A percentile compares a stretch with the other conserved stretches of the same genome.
Evolutionary conservation across 208 protist genomes (phyloP).

Genomic region (Polymyxa betae): DNA sequence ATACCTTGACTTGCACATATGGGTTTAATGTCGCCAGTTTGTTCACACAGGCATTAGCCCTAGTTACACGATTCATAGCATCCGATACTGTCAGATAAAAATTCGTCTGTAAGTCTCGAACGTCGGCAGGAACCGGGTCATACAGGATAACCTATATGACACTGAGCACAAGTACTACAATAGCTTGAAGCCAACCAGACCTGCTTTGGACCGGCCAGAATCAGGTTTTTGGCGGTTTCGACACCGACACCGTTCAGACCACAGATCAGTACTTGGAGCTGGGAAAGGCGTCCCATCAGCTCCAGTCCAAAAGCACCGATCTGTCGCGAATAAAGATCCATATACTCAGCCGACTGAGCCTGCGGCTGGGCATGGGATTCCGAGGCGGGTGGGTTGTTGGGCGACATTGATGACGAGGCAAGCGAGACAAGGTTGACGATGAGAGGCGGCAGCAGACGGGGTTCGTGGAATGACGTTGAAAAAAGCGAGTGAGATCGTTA

Average conservation of each 20-base stretch:
- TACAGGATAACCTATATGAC: constrained; percentile 71
- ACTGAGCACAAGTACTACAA: not conserved
- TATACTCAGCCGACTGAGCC: too few species aligned
- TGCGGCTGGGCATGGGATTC: too few species aligned
- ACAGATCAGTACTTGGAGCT: constrained; percentile 60
- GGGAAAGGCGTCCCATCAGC: constrained; percentile 15
- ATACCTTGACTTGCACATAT: constrained; percentile 35
- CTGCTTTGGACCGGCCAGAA: constrained; percentile 81
- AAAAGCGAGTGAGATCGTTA: too few species aligned
- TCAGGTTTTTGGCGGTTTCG: constrained; percentile 89
- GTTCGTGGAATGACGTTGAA: too few species aligned
- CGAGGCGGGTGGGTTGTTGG: too few species aligned
- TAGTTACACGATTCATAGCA: not conserved
- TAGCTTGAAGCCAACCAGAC: constrained; percentile 59
- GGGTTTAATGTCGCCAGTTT: constrained; percentile 9
- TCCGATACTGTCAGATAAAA: constrained; percentile 17
- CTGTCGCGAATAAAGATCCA: constrained; percentile 39
- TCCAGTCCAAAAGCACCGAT: constrained; percentile 30
- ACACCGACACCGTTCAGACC: constrained; percentile 79
- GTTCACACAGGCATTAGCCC: not conserved
- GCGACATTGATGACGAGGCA: too few species aligned
- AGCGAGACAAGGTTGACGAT: too few species aligned
- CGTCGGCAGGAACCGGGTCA: constrained; percentile 71
- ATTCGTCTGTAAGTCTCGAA: constrained; percentile 76
- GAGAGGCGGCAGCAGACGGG: too few species aligned